Evolutionary conservation across 73 alveolate species (phyloP).

Genomic region (Paraurostyla sp.): DNA sequence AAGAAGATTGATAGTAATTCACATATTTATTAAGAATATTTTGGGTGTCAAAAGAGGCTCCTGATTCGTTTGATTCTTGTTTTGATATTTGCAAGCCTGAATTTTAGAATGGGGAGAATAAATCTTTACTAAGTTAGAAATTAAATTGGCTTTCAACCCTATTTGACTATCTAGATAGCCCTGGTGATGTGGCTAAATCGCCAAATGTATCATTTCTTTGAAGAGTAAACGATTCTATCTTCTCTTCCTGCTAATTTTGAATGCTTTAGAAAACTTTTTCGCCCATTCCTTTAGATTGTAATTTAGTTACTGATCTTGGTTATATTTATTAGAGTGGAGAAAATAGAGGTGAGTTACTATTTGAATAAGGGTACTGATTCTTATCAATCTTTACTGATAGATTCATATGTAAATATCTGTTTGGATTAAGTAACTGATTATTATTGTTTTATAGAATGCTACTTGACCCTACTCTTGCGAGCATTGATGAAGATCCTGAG

Average conservation of each 20-base stretch:
- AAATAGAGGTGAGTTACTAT: neutral
- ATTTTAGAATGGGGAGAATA: conserved; percentile 17
- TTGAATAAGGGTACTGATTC: neutral
- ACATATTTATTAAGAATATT: neutral
- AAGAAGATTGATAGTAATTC: neutral
- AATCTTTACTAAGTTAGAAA: neutral
- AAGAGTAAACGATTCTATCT: neutral
- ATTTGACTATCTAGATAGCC: neutral
- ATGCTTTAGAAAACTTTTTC: neutral
- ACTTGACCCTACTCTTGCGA: neutral
- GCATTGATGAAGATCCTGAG: neutral
- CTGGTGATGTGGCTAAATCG: neutral
- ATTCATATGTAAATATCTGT: neutral
- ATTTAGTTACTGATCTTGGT: neutral
- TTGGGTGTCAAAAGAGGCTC: neutral
- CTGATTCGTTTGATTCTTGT: conserved; percentile 8
- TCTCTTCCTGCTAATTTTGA: neutral
- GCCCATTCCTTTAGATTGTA: neutral
- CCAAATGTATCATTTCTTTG: neutral
- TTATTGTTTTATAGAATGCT: neutral
- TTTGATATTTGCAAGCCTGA: neutral
- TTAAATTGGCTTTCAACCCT: neutral
- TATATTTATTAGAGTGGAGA: neutral
- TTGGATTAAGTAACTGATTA: neutral
- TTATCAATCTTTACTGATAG: conserved; percentile 21